Conservation (phyloP, 306 rosid genomes). For the Sophora flavescens region DNA sequence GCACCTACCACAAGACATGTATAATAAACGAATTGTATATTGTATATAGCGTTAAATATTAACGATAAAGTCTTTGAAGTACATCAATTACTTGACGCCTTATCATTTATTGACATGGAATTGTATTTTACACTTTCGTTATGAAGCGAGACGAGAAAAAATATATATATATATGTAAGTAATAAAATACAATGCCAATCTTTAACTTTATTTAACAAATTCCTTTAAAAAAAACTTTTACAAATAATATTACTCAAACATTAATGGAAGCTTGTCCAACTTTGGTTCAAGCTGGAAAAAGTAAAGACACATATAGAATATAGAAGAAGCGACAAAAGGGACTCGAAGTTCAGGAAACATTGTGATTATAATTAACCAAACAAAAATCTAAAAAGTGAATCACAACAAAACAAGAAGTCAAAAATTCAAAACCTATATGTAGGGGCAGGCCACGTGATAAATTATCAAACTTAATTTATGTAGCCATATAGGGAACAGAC, state of each 20-base stretch:
- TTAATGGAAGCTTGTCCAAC: slow-evolving; percentile 40
- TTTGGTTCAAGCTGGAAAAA: slow-evolving; percentile 43
- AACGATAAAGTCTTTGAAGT: too few species aligned
- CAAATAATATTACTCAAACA: background rate
- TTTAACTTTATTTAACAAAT: too few species aligned
- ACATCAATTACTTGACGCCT: too few species aligned
- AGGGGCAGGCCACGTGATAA: slow-evolving; percentile 12
- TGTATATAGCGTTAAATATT: too few species aligned
- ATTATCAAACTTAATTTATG: background rate
- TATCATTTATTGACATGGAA: too few species aligned
- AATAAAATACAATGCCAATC: too few species aligned
- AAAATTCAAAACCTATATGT: slow-evolving; percentile 33
- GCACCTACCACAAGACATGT: slow-evolving; percentile 1
- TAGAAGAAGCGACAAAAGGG: slow-evolving; percentile 46
- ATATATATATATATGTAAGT: too few species aligned
- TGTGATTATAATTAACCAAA: background rate
- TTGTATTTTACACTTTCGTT: too few species aligned
- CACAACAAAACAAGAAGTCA: slow-evolving; percentile 42
- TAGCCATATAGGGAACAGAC: background rate
- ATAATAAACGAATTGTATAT: background rate
- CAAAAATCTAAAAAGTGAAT: slow-evolving; percentile 33
- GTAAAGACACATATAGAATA: slow-evolving; percentile 12
- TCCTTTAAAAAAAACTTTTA: too few species aligned
- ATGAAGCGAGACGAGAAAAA: too few species aligned
- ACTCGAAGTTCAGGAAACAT: slow-evolving; percentile 49